A percentile compares a stretch with the other conserved stretches of the same genome.
These are phyloP conservation scores for Tetrahymena elliotti DNA, from an alignment of 73 alveolate species.

Conservation along the genomic window DNA sequence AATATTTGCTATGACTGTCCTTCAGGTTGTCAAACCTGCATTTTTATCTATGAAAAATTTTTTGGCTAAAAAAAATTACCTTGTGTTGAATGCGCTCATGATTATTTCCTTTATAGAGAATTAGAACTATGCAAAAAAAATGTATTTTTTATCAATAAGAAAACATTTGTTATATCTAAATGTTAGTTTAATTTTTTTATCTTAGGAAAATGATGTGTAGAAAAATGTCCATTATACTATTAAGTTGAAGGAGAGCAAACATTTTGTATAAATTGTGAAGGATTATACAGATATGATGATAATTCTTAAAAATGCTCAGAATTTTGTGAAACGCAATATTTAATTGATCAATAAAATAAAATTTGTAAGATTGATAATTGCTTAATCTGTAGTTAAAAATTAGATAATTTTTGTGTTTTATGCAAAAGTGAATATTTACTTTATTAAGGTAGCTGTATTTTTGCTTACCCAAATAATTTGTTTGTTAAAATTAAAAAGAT, in stretches of 20 bases:
- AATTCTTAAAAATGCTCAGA: not conserved
- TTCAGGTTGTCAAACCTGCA: not conserved
- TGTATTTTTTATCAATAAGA: not conserved
- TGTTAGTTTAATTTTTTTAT: not conserved
- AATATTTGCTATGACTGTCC: not conserved
- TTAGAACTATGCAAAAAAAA: too few relatives aligned
- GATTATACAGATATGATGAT: not conserved
- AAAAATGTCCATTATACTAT: not conserved
- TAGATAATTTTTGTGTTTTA: not conserved
- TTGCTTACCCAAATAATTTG: too few relatives aligned
- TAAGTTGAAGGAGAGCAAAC: not conserved
- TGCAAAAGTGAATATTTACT: not conserved
- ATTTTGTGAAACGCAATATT: not conserved
- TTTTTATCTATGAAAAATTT: too few relatives aligned
- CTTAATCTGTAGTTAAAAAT: not conserved
- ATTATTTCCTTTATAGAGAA: not conserved
- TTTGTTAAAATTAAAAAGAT: not conserved
- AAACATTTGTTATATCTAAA: not conserved
- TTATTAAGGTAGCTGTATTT: not conserved
- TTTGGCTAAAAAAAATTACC: too few relatives aligned
- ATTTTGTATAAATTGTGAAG: not conserved
- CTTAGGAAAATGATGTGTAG: not conserved
- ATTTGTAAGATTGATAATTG: not conserved
- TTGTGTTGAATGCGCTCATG: not conserved
- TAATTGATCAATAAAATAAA: not conserved